A percentile compares a stretch with the other conserved stretches of the same genome.
phyloP scores from a whole-genome alignment of 441 rosid species.

The Isatis lusitanica region DNA sequence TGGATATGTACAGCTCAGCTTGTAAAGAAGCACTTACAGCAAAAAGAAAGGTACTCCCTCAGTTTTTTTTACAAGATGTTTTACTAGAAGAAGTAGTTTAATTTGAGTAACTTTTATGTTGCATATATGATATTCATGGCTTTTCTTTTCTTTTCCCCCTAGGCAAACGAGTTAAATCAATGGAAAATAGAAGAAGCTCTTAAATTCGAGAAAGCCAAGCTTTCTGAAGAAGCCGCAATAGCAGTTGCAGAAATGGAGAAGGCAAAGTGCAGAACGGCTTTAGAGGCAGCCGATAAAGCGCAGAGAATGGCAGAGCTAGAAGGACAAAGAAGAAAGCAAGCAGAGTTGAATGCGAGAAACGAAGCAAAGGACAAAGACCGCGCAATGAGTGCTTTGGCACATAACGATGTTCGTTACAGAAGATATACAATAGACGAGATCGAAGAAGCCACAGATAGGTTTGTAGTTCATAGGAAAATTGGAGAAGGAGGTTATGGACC shows the following conservation, averaged over 20 bases:
- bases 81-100: not conserved
- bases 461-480: constrained; percentile 49
- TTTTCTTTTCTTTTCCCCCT: not conserved
- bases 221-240: constrained; percentile 68
- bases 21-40: constrained; percentile 79
- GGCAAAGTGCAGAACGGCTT: constrained; percentile 67
- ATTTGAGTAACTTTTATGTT: not conserved
- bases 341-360: constrained; percentile 55
- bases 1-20: constrained; percentile 76
- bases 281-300: constrained; percentile 71
- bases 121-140: not conserved
- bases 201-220: constrained; percentile 59
- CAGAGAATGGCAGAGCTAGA: constrained; percentile 67
- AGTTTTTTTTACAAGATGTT: not conserved
- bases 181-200: constrained; percentile 66
- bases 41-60: constrained; percentile 49
- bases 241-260: constrained; percentile 72
- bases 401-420: constrained; percentile 59
- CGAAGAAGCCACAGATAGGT: constrained; percentile 63
- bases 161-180: constrained; percentile 67
- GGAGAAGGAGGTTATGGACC: constrained; percentile 94
- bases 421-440: constrained; percentile 66
- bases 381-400: constrained; percentile 57
- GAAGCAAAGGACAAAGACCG: constrained; percentile 62
- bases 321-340: constrained; percentile 57